Evolutionary conservation across 2,329 filamentous ascomycete species (phyloP).

Genomic region (Fusarium pseudoanthophilum): DNA sequence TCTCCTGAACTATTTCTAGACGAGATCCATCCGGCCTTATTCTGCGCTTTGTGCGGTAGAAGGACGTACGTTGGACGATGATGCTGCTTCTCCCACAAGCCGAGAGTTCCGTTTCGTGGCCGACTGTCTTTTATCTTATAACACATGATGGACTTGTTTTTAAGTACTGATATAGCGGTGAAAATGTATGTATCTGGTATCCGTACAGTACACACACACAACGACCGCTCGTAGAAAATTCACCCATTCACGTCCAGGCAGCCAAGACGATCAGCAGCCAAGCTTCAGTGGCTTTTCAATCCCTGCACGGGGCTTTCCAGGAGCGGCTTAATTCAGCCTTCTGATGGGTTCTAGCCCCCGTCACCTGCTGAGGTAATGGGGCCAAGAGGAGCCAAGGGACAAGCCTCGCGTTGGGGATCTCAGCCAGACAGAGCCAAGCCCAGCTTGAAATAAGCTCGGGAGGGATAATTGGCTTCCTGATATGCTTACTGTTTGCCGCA

Average conservation of each 20-base stretch:
- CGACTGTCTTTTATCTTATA: neutral
- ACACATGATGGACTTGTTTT: neutral
- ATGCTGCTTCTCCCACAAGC: neutral
- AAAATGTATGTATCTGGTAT: slow-evolving; percentile 2
- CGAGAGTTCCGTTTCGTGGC: slow-evolving; percentile 7
- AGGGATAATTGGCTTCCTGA: slow-evolving; percentile 22
- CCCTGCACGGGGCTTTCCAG: slow-evolving; percentile 32
- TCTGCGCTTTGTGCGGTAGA: slow-evolving; percentile 15
- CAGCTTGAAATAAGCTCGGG: slow-evolving; percentile 31
- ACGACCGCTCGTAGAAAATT: slow-evolving; percentile 2
- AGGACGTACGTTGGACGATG: neutral
- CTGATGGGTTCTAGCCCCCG: slow-evolving; percentile 28
- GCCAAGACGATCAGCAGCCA: slow-evolving; percentile 36
- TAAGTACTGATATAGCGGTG: slow-evolving; percentile 1
- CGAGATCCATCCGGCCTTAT: slow-evolving; percentile 17
- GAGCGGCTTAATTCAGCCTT: slow-evolving; percentile 25
- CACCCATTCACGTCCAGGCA: slow-evolving; percentile 10
- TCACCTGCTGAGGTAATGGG: slow-evolving; percentile 27
- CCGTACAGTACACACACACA: neutral
- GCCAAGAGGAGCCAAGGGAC: neutral
- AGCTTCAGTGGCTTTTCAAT: slow-evolving; percentile 28
- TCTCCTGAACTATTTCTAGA: slow-evolving; percentile 32
- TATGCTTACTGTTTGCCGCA: slow-evolving; percentile 37
- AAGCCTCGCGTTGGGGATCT: neutral
- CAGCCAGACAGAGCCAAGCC: slow-evolving; percentile 5